These are phyloP conservation scores for Ambrosiella xylebori DNA, from an alignment of 2,329 filamentous ascomycete genomes.

Conservation along the genomic window DNA sequence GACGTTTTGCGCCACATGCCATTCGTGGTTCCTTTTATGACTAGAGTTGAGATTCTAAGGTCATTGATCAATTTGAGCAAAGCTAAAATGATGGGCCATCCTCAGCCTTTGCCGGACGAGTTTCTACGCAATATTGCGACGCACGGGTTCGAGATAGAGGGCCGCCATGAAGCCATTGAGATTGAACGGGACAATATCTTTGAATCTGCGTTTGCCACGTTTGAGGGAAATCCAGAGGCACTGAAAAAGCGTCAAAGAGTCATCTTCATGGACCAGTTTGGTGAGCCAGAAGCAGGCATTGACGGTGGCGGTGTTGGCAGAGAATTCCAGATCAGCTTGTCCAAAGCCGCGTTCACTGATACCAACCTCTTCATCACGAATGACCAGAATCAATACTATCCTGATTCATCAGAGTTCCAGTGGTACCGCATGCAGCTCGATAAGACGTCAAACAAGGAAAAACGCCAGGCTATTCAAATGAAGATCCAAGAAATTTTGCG, in stretches of 20 bases:
- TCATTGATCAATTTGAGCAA: slow-evolving; percentile 67
- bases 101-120: slow-evolving; percentile 16
- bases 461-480: not conserved
- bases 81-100: slow-evolving; percentile 25
- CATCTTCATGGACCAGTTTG: slow-evolving; percentile 85
- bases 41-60: slow-evolving; percentile 79
- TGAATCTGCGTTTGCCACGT: slow-evolving; percentile 68
- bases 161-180: too few species aligned
- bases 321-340: slow-evolving; percentile 83
- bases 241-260: slow-evolving; percentile 94
- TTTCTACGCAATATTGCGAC: not conserved
- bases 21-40: slow-evolving; percentile 87
- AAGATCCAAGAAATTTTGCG: slow-evolving; percentile 36
- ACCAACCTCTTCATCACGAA: slow-evolving; percentile 64
- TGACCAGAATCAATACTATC: slow-evolving; percentile 58
- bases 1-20: slow-evolving; percentile 93
- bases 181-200: slow-evolving; percentile 55
- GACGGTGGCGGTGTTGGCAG: slow-evolving; percentile 96
- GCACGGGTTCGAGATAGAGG: too few species aligned
- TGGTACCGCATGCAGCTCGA: slow-evolving; percentile 43
- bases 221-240: slow-evolving; percentile 63
- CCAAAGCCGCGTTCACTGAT: slow-evolving; percentile 60
- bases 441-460: not conserved
- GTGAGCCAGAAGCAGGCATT: slow-evolving; percentile 74
- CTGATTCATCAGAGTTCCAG: slow-evolving; percentile 65